Conservation (phyloP, 1,284 basidiomycete species). For the Ceratobasidium sp. region DNA sequence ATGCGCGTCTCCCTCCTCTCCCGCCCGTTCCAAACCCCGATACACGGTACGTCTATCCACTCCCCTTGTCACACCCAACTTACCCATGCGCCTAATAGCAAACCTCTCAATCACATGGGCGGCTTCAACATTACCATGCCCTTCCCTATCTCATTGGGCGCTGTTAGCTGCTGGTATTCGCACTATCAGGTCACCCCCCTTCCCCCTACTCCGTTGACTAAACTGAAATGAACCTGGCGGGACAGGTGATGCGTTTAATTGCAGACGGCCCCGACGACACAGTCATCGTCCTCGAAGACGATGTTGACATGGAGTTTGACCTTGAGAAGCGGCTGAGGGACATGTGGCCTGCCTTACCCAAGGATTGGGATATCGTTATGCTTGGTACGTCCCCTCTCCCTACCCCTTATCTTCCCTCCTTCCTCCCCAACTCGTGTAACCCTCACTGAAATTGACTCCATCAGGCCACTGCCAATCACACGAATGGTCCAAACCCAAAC, state of each 20-base stretch:
- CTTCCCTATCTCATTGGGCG: conserved; percentile 61
- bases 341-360: conserved; percentile 68
- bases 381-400: conserved; percentile 61
- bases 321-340: conserved; percentile 61
- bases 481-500: conserved; percentile 44
- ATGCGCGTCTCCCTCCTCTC: background rate
- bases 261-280: conserved; percentile 54
- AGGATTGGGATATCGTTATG: conserved; percentile 78
- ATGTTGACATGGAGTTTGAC: conserved; percentile 69
- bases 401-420: background rate
- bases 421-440: too few relatives aligned
- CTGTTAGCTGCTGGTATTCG: conserved; percentile 79
- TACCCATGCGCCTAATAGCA: background rate
- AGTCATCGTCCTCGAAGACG: conserved; percentile 77
- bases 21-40: conserved; percentile 22
- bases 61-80: background rate
- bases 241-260: conserved; percentile 58
- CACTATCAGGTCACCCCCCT: conserved; percentile 60
- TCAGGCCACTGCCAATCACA: conserved; percentile 48
- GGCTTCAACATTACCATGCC: conserved; percentile 29
- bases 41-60: conserved; percentile 17
- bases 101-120: conserved; percentile 17
- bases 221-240: background rate
- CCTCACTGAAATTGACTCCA: too few relatives aligned
- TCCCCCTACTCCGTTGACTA: too few relatives aligned